Evolutionary conservation across 805 yeast genomes (phyloP), one percentile per base, ranked within the genome.

Genomic region (Yarrowia yakushimensis): DNA sequence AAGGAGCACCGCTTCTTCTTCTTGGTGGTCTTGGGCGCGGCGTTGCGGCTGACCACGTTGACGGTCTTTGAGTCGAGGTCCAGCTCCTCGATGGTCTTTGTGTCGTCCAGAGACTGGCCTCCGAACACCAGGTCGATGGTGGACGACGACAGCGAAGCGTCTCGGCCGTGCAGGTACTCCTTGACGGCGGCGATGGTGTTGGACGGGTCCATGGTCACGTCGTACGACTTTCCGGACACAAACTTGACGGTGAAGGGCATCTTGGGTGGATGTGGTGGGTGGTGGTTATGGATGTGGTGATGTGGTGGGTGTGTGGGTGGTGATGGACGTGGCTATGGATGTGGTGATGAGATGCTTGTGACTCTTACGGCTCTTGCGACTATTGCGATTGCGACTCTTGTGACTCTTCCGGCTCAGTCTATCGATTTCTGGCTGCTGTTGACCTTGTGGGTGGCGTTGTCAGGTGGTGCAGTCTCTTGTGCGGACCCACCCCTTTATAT

Each of bases 1-100:
- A 83, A 84, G 22, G 85, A 76, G 73, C 85, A 81, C 23, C 78
- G 72, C 67, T 78, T 77, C 72, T 71, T 66, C 67, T 78, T 77
- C 71, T 71, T 66, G 65, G 65, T 62, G 25, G 64, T 28, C 30
- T 55, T 28, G n/a, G 72, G 69, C n/a, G 71, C 68, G 27, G 69
- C 2, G 39, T 13, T 13, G n/a, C 61, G 46, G 39, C 48, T 39
- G 17, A 55, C 61, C 48, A 55, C 61, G 48, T 55, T 55, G 39
- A 55, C 61, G 17, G 48, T 39, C 39, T 55, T 55, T 7, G 22
- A 36, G 37, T 55, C 61, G 28, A 55, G 48, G 30, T 55, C 61
- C 48, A 72, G 69, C 39, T 70, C 71, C 20, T 68, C 64, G 22
- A 73, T 65, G 12, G 72, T 67, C 65, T 69, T 69, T 30, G 65